Evolutionary conservation across 2,329 filamentous ascomycete genomes (phyloP).

Genomic region (Sporothrix schenckii): DNA sequence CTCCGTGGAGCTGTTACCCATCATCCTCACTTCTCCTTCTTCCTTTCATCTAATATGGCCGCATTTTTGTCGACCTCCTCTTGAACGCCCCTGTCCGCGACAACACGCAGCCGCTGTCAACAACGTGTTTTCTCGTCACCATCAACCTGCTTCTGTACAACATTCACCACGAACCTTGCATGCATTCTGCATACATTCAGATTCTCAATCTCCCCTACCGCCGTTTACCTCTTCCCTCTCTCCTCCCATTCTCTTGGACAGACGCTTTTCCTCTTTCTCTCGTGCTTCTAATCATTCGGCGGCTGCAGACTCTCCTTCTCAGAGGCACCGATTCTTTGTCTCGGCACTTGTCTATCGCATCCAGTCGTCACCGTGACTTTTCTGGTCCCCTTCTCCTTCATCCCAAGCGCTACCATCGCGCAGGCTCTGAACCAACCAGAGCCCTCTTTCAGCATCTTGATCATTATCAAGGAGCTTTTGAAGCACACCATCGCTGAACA

Average conservation of each 20-base stretch:
- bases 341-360: neutral
- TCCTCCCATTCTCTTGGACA: constrained; percentile 10
- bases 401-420: neutral
- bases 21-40: neutral
- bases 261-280: constrained; percentile 13
- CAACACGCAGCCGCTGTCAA: constrained; percentile 18
- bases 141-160: neutral
- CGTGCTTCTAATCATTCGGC: constrained; percentile 2
- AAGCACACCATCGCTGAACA: neutral
- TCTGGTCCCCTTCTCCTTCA: neutral
- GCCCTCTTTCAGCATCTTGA: constrained; percentile 1
- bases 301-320: constrained; percentile 15
- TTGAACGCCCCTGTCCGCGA: constrained; percentile 10
- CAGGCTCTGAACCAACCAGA: constrained; percentile 25
- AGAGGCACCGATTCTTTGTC: neutral
- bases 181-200: neutral
- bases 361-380: neutral
- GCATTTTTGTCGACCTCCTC: constrained; percentile 8
- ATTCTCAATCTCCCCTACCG: constrained; percentile 18
- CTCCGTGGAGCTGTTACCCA: neutral
- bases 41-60: neutral
- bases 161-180: neutral
- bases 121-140: constrained; percentile 20
- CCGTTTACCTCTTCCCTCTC: neutral
- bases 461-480: constrained; percentile 14